A percentile compares a stretch with the other conserved stretches of the same genome.
These are phyloP conservation scores for Carpinus fangiana DNA, from an alignment of 306 rosid genomes.

Conservation along the genomic window DNA sequence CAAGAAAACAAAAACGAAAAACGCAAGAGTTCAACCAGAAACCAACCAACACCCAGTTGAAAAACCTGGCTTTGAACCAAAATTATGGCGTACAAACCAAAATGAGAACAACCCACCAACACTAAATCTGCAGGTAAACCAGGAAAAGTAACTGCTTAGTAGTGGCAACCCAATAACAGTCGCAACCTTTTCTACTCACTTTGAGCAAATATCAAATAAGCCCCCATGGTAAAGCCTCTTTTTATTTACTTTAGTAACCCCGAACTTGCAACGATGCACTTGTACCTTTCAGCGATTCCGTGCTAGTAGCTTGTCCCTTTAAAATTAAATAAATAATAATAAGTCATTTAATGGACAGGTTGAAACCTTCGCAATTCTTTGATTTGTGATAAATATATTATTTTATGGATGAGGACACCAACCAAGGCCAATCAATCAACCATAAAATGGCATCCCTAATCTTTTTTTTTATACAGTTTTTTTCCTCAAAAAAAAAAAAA, in stretches of 20 bases:
- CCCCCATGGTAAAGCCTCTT: background rate
- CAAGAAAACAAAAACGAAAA: no score
- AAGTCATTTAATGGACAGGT: no score
- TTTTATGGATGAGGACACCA: no score
- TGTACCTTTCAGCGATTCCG: background rate
- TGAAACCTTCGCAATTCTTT: no score
- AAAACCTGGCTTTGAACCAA: slow-evolving; percentile 37
- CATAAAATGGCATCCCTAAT: no score
- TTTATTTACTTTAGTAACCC: background rate
- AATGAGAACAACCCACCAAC: slow-evolving; percentile 31
- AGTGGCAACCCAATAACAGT: slow-evolving; percentile 34
- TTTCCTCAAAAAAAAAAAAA: no score
- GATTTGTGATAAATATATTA: no score
- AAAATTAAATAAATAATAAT: no score
- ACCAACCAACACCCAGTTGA: slow-evolving; percentile 32
- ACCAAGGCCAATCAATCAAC: no score
- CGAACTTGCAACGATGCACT: background rate
- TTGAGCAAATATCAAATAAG: background rate
- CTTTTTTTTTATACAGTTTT: no score
- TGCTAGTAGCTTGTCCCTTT: background rate
- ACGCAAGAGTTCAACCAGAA: background rate
- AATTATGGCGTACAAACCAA: slow-evolving; percentile 10
- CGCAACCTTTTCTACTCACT: slow-evolving; percentile 2
- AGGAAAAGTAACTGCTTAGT: slow-evolving; percentile 33
- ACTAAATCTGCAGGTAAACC: slow-evolving; percentile 27